Percentiles rank a stretch among this genome's conserved stretches.
Evolutionary conservation across 2,329 filamentous ascomycete genomes (phyloP).

Genomic region (Curvularia hawaiiensis): DNA sequence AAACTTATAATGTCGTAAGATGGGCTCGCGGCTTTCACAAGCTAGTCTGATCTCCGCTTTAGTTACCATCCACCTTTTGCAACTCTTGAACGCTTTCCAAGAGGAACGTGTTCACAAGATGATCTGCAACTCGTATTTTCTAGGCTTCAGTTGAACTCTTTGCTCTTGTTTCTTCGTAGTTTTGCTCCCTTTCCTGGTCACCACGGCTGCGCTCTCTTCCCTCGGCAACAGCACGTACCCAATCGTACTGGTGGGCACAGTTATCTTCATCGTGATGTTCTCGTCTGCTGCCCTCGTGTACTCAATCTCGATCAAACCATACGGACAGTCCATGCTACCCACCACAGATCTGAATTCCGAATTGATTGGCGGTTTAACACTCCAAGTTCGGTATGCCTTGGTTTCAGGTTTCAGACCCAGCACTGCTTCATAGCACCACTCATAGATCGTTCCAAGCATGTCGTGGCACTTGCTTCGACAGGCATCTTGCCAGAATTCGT

Average conservation of each 20-base stretch:
- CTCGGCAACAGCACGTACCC: conserved; percentile 21
- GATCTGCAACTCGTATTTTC: background rate
- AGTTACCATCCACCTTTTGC: too few species aligned
- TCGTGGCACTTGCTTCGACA: conserved; percentile 36
- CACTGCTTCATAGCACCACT: background rate
- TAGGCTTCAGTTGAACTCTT: background rate
- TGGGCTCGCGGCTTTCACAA: too few species aligned
- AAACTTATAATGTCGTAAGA: too few species aligned
- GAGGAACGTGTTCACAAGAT: too few species aligned
- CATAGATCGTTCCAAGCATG: background rate
- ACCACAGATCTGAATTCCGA: conserved; percentile 44
- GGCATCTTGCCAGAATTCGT: conserved; percentile 54
- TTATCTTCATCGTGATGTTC: conserved; percentile 22
- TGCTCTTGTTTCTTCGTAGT: background rate
- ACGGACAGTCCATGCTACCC: conserved; percentile 49
- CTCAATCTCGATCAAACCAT: conserved; percentile 44
- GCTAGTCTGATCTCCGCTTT: too few species aligned
- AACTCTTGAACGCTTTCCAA: too few species aligned
- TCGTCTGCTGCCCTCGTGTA: conserved; percentile 17
- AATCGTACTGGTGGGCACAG: conserved; percentile 31
- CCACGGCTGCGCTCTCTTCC: background rate
- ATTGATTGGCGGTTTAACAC: background rate
- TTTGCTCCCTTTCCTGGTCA: background rate
- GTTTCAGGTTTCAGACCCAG: background rate
- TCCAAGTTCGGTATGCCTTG: background rate